Evolutionary conservation across 2,329 filamentous ascomycete species (phyloP), one percentile per base, ranked within the genome.

Genomic region (Bipolaris cookei): DNA sequence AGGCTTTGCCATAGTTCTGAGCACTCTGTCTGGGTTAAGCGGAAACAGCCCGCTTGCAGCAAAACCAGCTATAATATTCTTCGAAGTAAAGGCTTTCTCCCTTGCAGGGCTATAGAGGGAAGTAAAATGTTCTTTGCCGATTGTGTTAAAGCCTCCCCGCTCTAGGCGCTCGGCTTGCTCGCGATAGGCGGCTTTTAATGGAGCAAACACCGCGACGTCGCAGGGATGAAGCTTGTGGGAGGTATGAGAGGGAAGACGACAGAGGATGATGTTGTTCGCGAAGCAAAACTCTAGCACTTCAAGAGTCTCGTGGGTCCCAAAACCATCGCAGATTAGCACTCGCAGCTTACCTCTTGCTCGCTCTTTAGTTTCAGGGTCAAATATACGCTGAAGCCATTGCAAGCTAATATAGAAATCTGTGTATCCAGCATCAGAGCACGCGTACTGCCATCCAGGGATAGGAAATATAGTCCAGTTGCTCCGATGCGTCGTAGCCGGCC

Each of bases 21-120:
- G 64, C 32, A 75, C 71, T 41, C 59, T 69, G 16, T 71, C 43
- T 64, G 57, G 70, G 54, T 74, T 71, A 45, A 72, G 72, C 16
- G 62, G 70, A 41, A 60, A 67, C 21, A 72, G 58, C 28, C 71
- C 62, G 39, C 58, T 61, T 44, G 54, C 65, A 49, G 64, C 57
- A 56, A 48, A 75, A 2, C 61, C 68, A 23, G 64, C 49, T 10
- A 47, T 61, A 51, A 75, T 74, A 52, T 76, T 77, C 58, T 60
- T 71, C 18, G 20, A 10, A 5, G 62, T 71, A 6, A 71, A 56
- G 18, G 63, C 67, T 42, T 20, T 59, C 41, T 59, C 42, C 44
- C 63, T 59, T 42, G 67, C 64, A 57, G 59, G 62, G 32, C 51
- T 67, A 45, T 67, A 71, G 1, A 70, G 56, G 34, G 20, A 58